phyloP scores from a whole-genome alignment of 1,284 basidiomycete species.

The Cystobasidium sp. region DNA sequence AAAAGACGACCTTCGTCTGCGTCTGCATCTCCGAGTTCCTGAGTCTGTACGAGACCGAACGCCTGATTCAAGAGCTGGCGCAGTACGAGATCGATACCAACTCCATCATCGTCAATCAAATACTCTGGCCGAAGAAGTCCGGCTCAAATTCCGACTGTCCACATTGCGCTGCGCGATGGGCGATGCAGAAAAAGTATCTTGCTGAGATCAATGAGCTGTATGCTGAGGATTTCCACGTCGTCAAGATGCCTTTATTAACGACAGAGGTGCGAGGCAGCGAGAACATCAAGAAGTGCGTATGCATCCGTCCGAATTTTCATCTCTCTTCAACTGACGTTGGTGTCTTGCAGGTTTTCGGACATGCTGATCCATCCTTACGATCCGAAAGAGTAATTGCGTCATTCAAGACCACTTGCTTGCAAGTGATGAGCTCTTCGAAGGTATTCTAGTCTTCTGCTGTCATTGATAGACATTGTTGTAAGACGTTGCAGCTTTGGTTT shows the following conservation, averaged over 20 bases:
- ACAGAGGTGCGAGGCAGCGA: slow-evolving; percentile 77
- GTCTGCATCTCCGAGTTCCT: slow-evolving; percentile 97
- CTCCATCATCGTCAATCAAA: slow-evolving; percentile 97
- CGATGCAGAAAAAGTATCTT: slow-evolving; percentile 98
- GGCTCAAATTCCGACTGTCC: slow-evolving; percentile 76
- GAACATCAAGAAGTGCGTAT: slow-evolving; percentile 45
- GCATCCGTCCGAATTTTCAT: background rate
- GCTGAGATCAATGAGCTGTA: slow-evolving; percentile 92
- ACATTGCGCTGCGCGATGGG: slow-evolving; percentile 89
- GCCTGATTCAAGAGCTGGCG: slow-evolving; percentile 93
- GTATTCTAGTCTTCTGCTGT: too few relatives aligned
- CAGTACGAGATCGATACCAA: slow-evolving; percentile 98
- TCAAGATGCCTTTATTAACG: slow-evolving; percentile 88
- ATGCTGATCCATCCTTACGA: slow-evolving; percentile 41
- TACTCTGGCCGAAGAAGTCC: slow-evolving; percentile 91
- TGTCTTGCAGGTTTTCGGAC: slow-evolving; percentile 36
- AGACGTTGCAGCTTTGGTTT: too few relatives aligned
- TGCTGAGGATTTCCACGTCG: slow-evolving; percentile 95
- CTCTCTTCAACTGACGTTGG: background rate
- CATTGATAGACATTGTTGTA: too few relatives aligned
- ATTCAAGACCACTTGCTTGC: background rate
- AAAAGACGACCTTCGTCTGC: slow-evolving; percentile 91
- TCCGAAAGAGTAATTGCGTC: background rate
- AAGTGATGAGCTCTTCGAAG: too few relatives aligned
- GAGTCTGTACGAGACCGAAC: slow-evolving; percentile 89